phyloP scores from a whole-genome alignment of 306 rosid species.

The Cajanus cajan region DNA sequence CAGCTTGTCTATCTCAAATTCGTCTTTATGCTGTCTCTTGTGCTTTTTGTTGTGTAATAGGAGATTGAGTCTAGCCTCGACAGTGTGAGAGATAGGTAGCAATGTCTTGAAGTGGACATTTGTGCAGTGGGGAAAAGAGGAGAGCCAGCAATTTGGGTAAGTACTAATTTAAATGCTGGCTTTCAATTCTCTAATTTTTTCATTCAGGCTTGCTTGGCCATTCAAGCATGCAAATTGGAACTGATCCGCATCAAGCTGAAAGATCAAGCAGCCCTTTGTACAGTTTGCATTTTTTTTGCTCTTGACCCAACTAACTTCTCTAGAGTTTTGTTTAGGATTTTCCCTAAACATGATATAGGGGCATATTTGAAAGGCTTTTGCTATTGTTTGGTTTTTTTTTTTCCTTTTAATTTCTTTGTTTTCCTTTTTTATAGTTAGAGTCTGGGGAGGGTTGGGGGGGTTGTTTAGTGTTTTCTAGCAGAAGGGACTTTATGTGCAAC shows the following conservation, averaged over 20 bases:
- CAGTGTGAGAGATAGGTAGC: constrained; percentile 37
- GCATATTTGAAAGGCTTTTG: constrained; percentile 12
- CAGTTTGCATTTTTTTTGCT: constrained; percentile 17
- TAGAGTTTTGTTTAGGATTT: constrained; percentile 15
- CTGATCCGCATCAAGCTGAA: constrained; percentile 22
- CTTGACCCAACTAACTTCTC: not conserved
- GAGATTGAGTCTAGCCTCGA: constrained; percentile 58
- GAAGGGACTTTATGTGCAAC: not conserved
- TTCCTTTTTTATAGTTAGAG: not conserved
- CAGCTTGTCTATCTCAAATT: constrained; percentile 32
- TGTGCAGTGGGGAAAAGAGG: constrained; percentile 2
- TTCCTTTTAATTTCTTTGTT: not conserved
- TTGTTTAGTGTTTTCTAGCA: constrained; percentile 1
- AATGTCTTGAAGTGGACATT: not conserved
- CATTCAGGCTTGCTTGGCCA: constrained; percentile 55
- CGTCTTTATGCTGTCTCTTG: constrained; percentile 47
- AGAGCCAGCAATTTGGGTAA: constrained; percentile 75
- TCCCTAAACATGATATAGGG: constrained; percentile 13
- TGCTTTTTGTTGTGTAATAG: constrained; percentile 30
- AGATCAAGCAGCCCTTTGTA: constrained; percentile 19
- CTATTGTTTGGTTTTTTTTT: not conserved
- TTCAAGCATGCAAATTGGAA: constrained; percentile 29
- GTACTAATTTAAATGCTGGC: constrained; percentile 75
- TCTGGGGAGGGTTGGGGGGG: not conserved
- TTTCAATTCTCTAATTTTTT: constrained; percentile 55